Base-by-base conservation (phyloP, 1,284 basidiomycete genomes). In the Moesziomyces sp. region DNA sequence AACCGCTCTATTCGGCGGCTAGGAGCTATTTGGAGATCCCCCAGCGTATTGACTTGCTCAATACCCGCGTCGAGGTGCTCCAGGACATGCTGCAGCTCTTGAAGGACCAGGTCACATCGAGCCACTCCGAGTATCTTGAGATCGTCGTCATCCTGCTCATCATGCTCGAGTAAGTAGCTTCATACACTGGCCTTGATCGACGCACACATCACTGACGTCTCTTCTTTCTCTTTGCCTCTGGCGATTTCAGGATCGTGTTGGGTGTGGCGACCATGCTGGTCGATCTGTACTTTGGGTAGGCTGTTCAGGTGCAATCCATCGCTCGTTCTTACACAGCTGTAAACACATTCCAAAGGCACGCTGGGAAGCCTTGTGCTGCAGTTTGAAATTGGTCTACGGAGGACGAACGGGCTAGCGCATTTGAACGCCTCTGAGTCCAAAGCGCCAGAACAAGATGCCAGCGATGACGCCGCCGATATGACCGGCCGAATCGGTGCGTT, bases 21-120 rank as follows among this genome's bases (percentile, higher is more conserved):
- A 67, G 83, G 33, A 74, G 91, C 80, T 98, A 98, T 84, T 88
- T 98, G 33, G 94, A 98, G 86, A 93, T 97, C 65, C 92, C 93
- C 3, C 94, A 97, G 84, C 89, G 94, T 53, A 94, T 97, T 76
- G 93, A 96, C 83, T 86, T 97, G 44, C 87, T 98, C 62, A 97
- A 97, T 85, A 93, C 93, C 33, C 90, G 94, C 64, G 94, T 97
- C 23, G 95, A 95, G 60, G 87, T 97, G 62, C 86, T 98, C 43
- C 94, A 98, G 87, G 94, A 98, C 84, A 97, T 98, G 93, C 89
- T 98, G 10, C 92, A 94, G 84, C 88, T 98, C 55, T 87, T 98
- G 51, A 97, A 97, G 85, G 95, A 97, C 85, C 92, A 92, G 10
- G 95, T 97, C 38, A 93, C 93, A 23, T 93, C 90, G 69, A 89